Percentiles rank a stretch among this genome's conserved stretches.
phyloP scores from a whole-genome alignment of 192 early-diverging fungal genomes.

The Gaertneriomyces sp. region DNA sequence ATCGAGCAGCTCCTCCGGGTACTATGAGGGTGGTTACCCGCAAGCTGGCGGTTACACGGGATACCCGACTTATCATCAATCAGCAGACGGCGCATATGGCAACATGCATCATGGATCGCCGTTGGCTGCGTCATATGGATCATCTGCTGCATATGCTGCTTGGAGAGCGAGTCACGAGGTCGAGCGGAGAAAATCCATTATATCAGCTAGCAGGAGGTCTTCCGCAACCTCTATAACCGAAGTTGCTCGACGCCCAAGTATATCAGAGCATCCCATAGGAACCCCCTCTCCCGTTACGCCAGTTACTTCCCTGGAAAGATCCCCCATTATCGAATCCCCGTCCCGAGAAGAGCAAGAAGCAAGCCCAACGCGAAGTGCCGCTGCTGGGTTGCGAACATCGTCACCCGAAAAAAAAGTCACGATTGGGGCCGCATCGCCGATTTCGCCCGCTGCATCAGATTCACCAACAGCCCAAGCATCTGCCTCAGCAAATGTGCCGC shows the following conservation, averaged over 20 bases:
- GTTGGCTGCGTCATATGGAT: neutral
- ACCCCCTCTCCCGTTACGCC: neutral
- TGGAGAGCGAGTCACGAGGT: neutral
- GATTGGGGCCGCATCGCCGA: neutral
- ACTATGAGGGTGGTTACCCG: conserved; percentile 2
- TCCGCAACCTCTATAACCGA: neutral
- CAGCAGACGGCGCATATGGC: neutral
- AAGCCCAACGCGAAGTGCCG: neutral
- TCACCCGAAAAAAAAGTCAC: neutral
- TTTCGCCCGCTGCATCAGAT: neutral
- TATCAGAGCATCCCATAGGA: conserved; percentile 1
- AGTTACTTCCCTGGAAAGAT: neutral
- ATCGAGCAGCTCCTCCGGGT: neutral
- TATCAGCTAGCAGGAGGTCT: neutral
- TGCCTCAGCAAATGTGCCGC: conserved; percentile 1
- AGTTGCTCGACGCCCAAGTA: neutral
- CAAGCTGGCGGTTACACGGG: neutral
- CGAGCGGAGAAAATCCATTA: neutral
- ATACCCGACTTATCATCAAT: neutral
- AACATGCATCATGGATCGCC: neutral
- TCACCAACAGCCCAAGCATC: neutral
- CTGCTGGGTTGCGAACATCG: neutral
- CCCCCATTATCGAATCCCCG: neutral
- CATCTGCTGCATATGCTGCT: conserved; percentile 5
- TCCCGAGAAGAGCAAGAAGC: neutral